These are phyloP conservation scores for Ilex paraguariensis DNA, from an alignment of 305 asterid species.

Conservation along the genomic window DNA sequence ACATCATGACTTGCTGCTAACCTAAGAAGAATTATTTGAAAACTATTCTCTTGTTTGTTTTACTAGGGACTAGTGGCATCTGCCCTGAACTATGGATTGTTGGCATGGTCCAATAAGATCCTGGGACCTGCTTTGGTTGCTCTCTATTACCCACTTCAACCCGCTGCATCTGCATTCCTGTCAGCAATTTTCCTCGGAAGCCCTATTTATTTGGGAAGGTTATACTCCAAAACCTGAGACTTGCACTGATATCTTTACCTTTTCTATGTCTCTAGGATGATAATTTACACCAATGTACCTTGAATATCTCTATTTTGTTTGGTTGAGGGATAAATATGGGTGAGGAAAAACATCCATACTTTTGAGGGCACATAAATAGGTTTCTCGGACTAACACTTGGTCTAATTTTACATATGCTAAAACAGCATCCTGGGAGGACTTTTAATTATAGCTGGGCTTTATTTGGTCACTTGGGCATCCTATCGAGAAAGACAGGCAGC, in stretches of 20 bases:
- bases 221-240: too few species aligned
- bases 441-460: conserved; percentile 78
- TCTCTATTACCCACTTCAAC: conserved; percentile 88
- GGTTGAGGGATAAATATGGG: neutral
- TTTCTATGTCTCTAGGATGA: too few species aligned
- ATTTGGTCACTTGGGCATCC: conserved; percentile 95
- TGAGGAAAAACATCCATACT: neutral
- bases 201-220: conserved; percentile 96
- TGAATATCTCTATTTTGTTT: too few species aligned
- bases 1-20: too few species aligned
- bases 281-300: too few species aligned
- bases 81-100: conserved; percentile 80
- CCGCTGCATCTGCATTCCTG: conserved; percentile 79
- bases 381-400: neutral
- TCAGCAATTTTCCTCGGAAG: conserved; percentile 86
- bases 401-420: conserved; percentile 2
- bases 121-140: conserved; percentile 95
- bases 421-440: conserved; percentile 85
- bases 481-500: conserved; percentile 43
- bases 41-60: neutral
- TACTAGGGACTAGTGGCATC: conserved; percentile 85
- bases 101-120: conserved; percentile 87
- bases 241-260: too few species aligned
- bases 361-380: neutral
- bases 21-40: too few species aligned